These are phyloP conservation scores for Mycena latifolia DNA, from an alignment of 768 basidiomycete species.

Conservation along the genomic window DNA sequence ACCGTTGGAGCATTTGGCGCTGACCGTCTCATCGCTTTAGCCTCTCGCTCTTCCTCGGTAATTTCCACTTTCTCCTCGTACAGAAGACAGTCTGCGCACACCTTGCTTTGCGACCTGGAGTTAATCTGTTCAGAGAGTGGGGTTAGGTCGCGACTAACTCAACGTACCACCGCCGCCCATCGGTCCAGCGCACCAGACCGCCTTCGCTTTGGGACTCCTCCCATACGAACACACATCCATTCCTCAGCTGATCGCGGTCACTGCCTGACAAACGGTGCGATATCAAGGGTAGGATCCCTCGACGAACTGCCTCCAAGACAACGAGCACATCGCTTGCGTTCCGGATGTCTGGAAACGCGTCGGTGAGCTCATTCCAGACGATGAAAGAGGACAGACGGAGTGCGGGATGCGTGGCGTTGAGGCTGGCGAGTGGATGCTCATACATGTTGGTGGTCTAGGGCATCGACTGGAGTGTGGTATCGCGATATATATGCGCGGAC, in stretches of 20 bases:
- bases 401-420: constrained; percentile 18
- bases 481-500: background rate
- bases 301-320: constrained; percentile 68
- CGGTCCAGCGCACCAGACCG: constrained; percentile 68
- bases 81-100: constrained; percentile 69
- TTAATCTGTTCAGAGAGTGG: background rate
- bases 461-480: background rate
- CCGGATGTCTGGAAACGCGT: constrained; percentile 56
- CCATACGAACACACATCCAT: constrained; percentile 73
- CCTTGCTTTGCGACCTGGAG: constrained; percentile 69
- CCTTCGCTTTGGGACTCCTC: constrained; percentile 68
- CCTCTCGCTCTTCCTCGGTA: constrained; percentile 67
- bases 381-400: constrained; percentile 14
- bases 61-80: constrained; percentile 71
- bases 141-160: background rate
- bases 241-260: constrained; percentile 62
- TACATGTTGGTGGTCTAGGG: constrained; percentile 7
- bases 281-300: constrained; percentile 62
- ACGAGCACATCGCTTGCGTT: constrained; percentile 66
- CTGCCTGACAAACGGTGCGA: constrained; percentile 58
- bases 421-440: background rate
- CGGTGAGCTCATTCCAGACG: background rate
- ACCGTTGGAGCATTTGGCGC: background rate
- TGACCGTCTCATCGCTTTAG: constrained; percentile 57
- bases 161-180: constrained; percentile 65